Evolutionary conservation across 495 filamentous ascomycete genomes (phyloP).

Genomic region (Podospora pseudoanserina): DNA sequence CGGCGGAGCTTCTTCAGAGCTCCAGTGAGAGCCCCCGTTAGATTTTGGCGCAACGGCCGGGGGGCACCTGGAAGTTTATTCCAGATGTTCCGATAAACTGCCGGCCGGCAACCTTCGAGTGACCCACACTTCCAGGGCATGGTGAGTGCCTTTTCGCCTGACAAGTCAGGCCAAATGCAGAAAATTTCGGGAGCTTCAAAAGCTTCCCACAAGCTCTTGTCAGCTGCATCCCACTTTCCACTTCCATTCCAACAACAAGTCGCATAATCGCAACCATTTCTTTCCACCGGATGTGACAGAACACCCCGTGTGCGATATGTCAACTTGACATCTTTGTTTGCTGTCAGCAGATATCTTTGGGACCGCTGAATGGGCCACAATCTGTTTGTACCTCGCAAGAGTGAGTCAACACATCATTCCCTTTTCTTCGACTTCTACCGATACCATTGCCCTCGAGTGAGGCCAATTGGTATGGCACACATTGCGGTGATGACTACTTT

Average conservation of each 20-base stretch:
- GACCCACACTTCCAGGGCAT: conserved; percentile 3
- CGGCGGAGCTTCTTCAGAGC: not conserved
- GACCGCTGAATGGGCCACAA: not conserved
- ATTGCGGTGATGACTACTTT: conserved; percentile 60
- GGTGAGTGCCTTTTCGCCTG: not conserved
- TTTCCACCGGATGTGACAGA: not conserved
- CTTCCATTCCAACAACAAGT: not conserved
- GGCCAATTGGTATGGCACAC: not conserved
- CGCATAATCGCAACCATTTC: not conserved
- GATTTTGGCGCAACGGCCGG: not conserved
- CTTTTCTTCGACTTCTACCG: not conserved
- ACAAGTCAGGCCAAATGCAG: not conserved
- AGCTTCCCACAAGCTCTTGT: conserved; percentile 1
- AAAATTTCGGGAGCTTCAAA: conserved; percentile 6
- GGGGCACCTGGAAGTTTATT: not conserved
- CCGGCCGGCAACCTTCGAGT: not conserved
- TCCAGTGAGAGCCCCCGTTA: not conserved
- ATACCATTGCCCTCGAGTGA: conserved; percentile 5
- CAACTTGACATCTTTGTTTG: conserved; percentile 10
- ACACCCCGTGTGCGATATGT: not conserved
- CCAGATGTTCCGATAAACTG: not conserved
- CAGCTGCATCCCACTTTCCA: conserved; percentile 2
- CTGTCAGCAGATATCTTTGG: conserved; percentile 7
- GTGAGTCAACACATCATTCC: conserved; percentile 22
- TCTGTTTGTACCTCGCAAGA: conserved; percentile 23